A percentile compares a stretch with the other conserved stretches of the same genome.
Conservation (phyloP, 768 basidiomycete species). For the Steccherinum ochraceum region DNA sequence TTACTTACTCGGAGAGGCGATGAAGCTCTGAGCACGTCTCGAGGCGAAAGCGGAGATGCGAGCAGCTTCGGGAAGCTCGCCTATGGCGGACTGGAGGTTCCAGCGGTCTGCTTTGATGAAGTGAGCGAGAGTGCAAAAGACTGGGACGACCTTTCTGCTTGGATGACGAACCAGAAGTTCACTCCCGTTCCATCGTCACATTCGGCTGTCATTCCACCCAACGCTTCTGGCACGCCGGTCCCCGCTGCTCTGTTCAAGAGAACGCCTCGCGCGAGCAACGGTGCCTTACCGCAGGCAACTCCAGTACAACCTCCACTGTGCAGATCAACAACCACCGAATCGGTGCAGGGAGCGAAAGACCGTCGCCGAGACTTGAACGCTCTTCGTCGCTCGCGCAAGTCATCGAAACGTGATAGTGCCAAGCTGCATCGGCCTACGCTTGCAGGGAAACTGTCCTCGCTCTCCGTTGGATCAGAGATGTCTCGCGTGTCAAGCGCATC, state of each 20-base stretch:
- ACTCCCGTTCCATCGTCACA: background rate
- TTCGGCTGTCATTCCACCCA: background rate
- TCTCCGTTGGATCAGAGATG: constrained; percentile 20
- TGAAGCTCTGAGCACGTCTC: constrained; percentile 2
- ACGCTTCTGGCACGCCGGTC: background rate
- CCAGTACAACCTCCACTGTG: constrained; percentile 5
- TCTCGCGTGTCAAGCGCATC: constrained; percentile 13
- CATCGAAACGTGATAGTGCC: background rate
- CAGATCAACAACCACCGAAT: background rate
- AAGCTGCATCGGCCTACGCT: background rate
- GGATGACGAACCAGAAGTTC: background rate
- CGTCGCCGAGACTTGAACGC: background rate
- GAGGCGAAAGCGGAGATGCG: background rate
- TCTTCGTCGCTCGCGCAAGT: constrained; percentile 3
- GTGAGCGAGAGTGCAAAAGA: background rate
- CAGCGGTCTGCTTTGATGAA: background rate
- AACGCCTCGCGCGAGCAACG: background rate
- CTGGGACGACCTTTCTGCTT: background rate
- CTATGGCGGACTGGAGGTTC: background rate
- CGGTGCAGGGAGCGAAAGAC: background rate
- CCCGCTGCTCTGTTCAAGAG: background rate
- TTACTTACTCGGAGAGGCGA: constrained; percentile 10
- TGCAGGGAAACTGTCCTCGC: background rate
- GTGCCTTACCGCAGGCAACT: constrained; percentile 2
- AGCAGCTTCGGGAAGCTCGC: background rate